These are phyloP conservation scores for Melanogaster broomeanus DNA, from an alignment of 768 basidiomycete genomes.

Conservation along the genomic window DNA sequence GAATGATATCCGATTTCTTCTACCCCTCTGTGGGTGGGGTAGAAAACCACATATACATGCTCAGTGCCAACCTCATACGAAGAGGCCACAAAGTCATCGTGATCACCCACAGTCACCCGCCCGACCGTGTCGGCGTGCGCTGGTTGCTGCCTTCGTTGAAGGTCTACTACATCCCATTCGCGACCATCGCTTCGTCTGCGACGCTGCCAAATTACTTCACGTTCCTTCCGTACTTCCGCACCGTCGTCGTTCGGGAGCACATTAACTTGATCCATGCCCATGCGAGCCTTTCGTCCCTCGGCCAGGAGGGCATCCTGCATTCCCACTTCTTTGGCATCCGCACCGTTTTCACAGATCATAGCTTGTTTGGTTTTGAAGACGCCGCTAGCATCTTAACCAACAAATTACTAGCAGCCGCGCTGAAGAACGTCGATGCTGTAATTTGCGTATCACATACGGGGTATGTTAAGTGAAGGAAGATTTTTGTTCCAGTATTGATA, in stretches of 20 bases:
- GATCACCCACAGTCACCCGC: slow-evolving; percentile 89
- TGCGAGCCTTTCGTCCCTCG: slow-evolving; percentile 86
- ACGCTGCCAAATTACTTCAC: slow-evolving; percentile 95
- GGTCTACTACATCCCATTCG: slow-evolving; percentile 92
- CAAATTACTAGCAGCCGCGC: slow-evolving; percentile 84
- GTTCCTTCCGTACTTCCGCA: slow-evolving; percentile 88
- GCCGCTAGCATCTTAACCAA: slow-evolving; percentile 97
- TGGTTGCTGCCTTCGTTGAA: slow-evolving; percentile 88
- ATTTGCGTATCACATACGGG: slow-evolving; percentile 98
- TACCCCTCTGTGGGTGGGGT: slow-evolving; percentile 93
- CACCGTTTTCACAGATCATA: slow-evolving; percentile 96
- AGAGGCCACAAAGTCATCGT: slow-evolving; percentile 93
- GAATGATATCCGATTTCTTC: slow-evolving; percentile 98
- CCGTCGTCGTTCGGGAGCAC: slow-evolving; percentile 83
- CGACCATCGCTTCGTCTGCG: slow-evolving; percentile 86
- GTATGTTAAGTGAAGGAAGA: slow-evolving; percentile 42
- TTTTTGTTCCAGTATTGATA: background rate
- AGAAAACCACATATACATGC: slow-evolving; percentile 94
- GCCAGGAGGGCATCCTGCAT: slow-evolving; percentile 91
- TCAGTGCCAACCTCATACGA: slow-evolving; percentile 78
- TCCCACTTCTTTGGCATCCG: slow-evolving; percentile 84
- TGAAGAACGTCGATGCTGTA: slow-evolving; percentile 90
- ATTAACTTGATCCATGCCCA: slow-evolving; percentile 91
- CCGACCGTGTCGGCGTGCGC: slow-evolving; percentile 84
- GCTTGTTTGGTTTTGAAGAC: slow-evolving; percentile 94